Evolutionary conservation across 176 grass and related monocot species (phyloP).

Genomic region (Chrysopogon serrulatus): DNA sequence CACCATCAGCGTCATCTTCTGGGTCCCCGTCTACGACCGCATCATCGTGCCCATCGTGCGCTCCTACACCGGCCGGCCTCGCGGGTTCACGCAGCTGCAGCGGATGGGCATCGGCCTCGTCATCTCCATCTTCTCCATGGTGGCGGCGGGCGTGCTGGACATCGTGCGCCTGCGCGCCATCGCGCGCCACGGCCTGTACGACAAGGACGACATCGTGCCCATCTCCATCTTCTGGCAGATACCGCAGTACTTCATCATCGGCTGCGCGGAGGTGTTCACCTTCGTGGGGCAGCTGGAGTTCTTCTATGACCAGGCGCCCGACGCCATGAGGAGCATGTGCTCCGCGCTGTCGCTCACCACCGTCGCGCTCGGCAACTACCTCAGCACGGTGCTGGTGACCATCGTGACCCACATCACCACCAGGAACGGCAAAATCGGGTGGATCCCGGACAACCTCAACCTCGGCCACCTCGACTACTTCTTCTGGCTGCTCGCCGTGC

Average conservation of each 20-base stretch:
- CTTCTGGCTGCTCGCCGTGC: constrained; percentile 70
- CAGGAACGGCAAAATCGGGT: constrained; percentile 46
- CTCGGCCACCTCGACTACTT: constrained; percentile 81
- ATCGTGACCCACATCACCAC: constrained; percentile 54
- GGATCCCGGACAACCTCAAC: constrained; percentile 89
- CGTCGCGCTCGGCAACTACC: constrained; percentile 58
- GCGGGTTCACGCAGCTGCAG: constrained; percentile 87
- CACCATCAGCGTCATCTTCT: constrained; percentile 75
- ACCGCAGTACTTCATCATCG: constrained; percentile 82
- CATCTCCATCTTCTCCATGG: constrained; percentile 75
- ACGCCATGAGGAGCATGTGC: constrained; percentile 81
- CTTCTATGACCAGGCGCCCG: constrained; percentile 93
- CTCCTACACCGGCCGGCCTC: constrained; percentile 28
- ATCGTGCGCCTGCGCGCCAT: constrained; percentile 45
- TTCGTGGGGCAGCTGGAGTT: constrained; percentile 85
- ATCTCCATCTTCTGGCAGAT: constrained; percentile 91
- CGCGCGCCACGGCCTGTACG: constrained; percentile 36
- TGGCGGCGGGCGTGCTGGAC: constrained; percentile 64
- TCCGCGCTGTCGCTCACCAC: constrained; percentile 80
- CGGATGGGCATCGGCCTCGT: constrained; percentile 92
- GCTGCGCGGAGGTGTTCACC: constrained; percentile 72
- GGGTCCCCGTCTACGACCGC: constrained; percentile 77
- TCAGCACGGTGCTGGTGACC: constrained; percentile 76
- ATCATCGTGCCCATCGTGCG: constrained; percentile 54
- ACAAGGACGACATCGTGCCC: constrained; percentile 27